Percentiles rank a stretch among this genome's conserved stretches.
phyloP scores from a whole-genome alignment of 768 basidiomycete genomes.

The Chalciporus sphaerocephalus region DNA sequence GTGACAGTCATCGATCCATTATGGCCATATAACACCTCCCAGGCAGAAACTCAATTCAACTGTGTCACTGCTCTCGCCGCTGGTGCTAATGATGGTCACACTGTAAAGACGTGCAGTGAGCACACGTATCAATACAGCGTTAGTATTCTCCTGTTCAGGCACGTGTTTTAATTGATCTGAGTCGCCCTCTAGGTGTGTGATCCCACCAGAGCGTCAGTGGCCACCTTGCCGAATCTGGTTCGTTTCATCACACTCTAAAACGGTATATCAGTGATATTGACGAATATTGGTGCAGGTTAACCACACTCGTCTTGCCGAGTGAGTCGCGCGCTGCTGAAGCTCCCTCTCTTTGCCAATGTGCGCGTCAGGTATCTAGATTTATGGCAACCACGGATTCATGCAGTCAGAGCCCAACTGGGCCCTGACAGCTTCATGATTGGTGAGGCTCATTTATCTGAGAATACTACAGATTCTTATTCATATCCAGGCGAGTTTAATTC shows the following conservation, averaged over 20 bases:
- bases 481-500: conserved; percentile 50
- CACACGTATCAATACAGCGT: conserved; percentile 54
- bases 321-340: conserved; percentile 7
- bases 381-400: conserved; percentile 50
- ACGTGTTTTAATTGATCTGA: no score
- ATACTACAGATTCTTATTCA: not conserved
- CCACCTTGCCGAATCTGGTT: conserved; percentile 48
- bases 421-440: conserved; percentile 48
- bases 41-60: conserved; percentile 34
- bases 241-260: conserved; percentile 4
- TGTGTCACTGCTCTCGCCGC: conserved; percentile 48
- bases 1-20: conserved; percentile 49
- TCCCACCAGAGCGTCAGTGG: conserved; percentile 37
- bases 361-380: conserved; percentile 46
- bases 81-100: conserved; percentile 39
- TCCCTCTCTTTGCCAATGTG: not conserved
- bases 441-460: conserved; percentile 8
- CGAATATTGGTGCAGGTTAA: conserved; percentile 38
- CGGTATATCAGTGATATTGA: not conserved
- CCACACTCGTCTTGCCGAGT: conserved; percentile 48
- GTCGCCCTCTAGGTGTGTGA: conserved; percentile 4
- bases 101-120: conserved; percentile 48
- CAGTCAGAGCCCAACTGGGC: conserved; percentile 45
- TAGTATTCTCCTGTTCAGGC: conserved; percentile 19
- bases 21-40: conserved; percentile 46